Evolutionary conservation across 2,329 filamentous ascomycete genomes (phyloP).

Genomic region (Didymella glomerata): DNA sequence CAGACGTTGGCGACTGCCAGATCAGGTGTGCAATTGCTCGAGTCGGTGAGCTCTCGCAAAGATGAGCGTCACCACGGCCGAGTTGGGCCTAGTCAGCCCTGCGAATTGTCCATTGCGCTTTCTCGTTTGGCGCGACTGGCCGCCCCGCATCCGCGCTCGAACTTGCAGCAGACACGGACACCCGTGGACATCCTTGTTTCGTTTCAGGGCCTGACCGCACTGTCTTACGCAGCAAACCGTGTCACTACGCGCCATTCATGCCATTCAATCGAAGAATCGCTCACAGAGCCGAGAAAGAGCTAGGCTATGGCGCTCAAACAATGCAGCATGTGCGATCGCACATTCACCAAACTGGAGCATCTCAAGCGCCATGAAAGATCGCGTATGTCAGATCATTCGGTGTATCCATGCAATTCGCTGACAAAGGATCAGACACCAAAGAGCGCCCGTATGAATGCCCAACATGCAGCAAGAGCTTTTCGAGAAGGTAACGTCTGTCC

Average conservation of each 20-base stretch:
- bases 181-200: conserved; percentile 16
- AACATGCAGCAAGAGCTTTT: conserved; percentile 64
- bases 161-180: conserved; percentile 19
- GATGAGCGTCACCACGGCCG: conserved; percentile 5
- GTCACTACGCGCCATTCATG: conserved; percentile 24
- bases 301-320: conserved; percentile 49
- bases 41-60: not conserved
- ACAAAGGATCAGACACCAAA: conserved; percentile 57
- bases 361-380: conserved; percentile 65
- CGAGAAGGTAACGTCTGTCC: conserved; percentile 56
- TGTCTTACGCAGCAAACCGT: conserved; percentile 19
- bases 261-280: conserved; percentile 16
- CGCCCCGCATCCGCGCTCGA: conserved; percentile 12
- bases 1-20: not conserved
- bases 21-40: not conserved
- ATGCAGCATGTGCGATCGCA: conserved; percentile 59
- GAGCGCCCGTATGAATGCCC: conserved; percentile 64
- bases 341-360: conserved; percentile 65
- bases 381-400: conserved; percentile 53
- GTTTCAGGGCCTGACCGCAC: conserved; percentile 1
- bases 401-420: conserved; percentile 25
- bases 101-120: conserved; percentile 2
- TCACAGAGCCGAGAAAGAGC: conserved; percentile 23
- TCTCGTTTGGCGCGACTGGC: conserved; percentile 1
- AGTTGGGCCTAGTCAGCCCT: conserved; percentile 14